Evolutionary conservation across 768 basidiomycete species (phyloP).

Genomic region (Boletus sensibilis): DNA sequence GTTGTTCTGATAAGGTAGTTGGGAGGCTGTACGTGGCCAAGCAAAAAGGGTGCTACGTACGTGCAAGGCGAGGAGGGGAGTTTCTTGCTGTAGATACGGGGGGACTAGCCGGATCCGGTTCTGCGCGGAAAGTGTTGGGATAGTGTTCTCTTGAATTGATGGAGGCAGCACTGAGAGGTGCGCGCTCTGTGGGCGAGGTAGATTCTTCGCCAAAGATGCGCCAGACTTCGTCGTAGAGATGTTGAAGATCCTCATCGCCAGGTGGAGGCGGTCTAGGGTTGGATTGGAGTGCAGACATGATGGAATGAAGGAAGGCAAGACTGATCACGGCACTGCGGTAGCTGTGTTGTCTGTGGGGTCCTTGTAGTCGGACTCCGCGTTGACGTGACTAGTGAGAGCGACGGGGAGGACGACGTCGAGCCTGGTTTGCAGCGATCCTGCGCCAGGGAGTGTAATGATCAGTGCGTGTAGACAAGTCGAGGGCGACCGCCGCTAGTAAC

Average conservation of each 20-base stretch:
- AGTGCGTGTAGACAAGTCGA: slow-evolving; percentile 1
- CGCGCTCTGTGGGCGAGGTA: slow-evolving; percentile 31
- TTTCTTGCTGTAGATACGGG: slow-evolving; percentile 12
- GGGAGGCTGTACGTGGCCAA: not conserved
- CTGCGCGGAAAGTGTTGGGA: slow-evolving; percentile 21
- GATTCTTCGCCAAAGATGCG: slow-evolving; percentile 58
- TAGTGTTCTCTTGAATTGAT: slow-evolving; percentile 21
- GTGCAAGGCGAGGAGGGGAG: slow-evolving; percentile 22
- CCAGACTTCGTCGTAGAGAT: slow-evolving; percentile 75
- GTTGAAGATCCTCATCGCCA: slow-evolving; percentile 69
- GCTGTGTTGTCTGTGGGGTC: not conserved
- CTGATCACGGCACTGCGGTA: slow-evolving; percentile 7
- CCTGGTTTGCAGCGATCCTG: not conserved
- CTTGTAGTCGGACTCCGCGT: not conserved
- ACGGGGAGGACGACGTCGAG: not conserved
- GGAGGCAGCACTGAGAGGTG: slow-evolving; percentile 17
- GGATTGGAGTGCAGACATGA: slow-evolving; percentile 39
- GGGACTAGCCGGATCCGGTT: slow-evolving; percentile 14
- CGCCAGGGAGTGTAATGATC: not conserved
- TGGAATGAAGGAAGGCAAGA: slow-evolving; percentile 4
- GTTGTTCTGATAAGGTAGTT: slow-evolving; percentile 9
- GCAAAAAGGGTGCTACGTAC: slow-evolving; percentile 15
- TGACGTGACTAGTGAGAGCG: not conserved
- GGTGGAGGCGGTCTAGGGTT: slow-evolving; percentile 41
- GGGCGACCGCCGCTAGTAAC: not conserved